Percentiles rank a stretch among this genome's conserved stretches.
Evolutionary conservation across 1,139 yeast species (phyloP).

Genomic region (Geotrichum restrictum): DNA sequence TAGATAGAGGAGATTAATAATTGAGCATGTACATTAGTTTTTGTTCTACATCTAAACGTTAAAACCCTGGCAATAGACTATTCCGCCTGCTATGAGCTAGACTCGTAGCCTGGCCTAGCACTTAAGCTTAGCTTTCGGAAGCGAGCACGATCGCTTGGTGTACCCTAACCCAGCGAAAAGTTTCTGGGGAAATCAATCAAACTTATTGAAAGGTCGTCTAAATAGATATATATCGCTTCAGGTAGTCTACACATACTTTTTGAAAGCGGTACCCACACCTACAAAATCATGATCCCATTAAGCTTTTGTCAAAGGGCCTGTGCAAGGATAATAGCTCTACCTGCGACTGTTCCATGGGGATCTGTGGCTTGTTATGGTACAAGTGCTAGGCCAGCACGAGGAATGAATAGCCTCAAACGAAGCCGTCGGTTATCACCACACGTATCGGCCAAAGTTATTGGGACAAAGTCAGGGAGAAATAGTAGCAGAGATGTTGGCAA

Average conservation of each 20-base stretch:
- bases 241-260: too few species aligned
- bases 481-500: not conserved
- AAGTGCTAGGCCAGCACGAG: conserved; percentile 1
- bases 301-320: conserved; percentile 1
- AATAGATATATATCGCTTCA: too few species aligned
- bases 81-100: too few species aligned
- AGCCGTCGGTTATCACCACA: conserved; percentile 26
- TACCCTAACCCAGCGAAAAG: not conserved
- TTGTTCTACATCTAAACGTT: not conserved
- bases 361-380: conserved; percentile 5
- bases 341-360: not conserved
- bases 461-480: conserved; percentile 1
- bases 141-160: too few species aligned
- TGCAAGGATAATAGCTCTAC: not conserved
- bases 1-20: not conserved
- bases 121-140: too few species aligned
- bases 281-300: not conserved
- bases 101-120: too few species aligned
- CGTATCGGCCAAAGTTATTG: conserved; percentile 20
- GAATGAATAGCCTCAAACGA: conserved; percentile 10
- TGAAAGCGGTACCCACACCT: too few species aligned
- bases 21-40: not conserved
- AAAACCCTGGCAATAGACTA: too few species aligned
- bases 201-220: not conserved
- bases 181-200: not conserved